These are phyloP conservation scores for Penicillium herquei DNA, from an alignment of 495 filamentous ascomycete species.

Conservation along the genomic window DNA sequence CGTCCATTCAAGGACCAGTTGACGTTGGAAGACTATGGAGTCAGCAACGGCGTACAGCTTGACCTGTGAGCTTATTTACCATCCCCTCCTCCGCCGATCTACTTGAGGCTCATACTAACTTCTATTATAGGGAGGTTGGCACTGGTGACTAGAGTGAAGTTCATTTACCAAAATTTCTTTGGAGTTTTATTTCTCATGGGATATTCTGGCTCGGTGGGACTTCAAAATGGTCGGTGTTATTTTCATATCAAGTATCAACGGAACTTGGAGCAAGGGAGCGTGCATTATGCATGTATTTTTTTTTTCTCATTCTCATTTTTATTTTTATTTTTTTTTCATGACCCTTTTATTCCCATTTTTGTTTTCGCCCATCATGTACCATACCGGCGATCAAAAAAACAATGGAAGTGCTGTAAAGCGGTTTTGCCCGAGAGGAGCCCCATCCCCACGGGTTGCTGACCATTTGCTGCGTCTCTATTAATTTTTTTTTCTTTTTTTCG, in stretches of 20 bases:
- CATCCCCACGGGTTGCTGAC: background rate
- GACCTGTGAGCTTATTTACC: constrained; percentile 57
- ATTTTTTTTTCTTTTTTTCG: background rate
- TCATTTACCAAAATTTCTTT: background rate
- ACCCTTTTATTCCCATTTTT: background rate
- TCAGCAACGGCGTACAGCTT: constrained; percentile 85
- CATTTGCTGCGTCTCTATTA: constrained; percentile 1
- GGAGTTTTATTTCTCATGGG: background rate
- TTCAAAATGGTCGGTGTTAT: constrained; percentile 9
- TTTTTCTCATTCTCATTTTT: constrained; percentile 25
- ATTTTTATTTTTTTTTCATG: constrained; percentile 7
- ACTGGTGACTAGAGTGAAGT: constrained; percentile 64
- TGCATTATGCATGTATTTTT: constrained; percentile 1
- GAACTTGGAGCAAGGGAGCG: constrained; percentile 48
- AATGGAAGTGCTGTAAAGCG: constrained; percentile 7
- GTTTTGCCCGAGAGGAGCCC: constrained; percentile 4
- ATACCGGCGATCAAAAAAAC: background rate
- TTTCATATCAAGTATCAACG: constrained; percentile 23
- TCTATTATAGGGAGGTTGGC: constrained; percentile 59
- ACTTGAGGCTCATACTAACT: constrained; percentile 21
- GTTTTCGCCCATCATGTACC: constrained; percentile 1
- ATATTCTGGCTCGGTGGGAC: constrained; percentile 1
- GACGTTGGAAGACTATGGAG: constrained; percentile 83
- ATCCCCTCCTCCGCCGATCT: background rate
- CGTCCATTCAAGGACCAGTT: constrained; percentile 87